Evolutionary conservation across 371 early-diverging fungal species (phyloP).

Genomic region (Dentiscutata heterogama): DNA sequence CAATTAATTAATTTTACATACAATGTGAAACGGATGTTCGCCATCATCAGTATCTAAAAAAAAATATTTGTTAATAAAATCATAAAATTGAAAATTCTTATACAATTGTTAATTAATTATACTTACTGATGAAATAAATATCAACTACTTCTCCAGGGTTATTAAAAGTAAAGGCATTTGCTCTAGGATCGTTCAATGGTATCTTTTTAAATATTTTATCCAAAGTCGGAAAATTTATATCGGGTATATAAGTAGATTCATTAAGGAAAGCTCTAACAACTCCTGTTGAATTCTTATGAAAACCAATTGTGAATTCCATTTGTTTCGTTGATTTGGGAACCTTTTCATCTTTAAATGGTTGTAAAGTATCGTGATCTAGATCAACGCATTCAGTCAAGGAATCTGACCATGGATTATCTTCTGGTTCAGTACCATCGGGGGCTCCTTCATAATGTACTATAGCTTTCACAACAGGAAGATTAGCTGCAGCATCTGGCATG

Average conservation of each 20-base stretch:
- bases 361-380: slow-evolving; percentile 51
- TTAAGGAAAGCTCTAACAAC: slow-evolving; percentile 46
- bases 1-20: slow-evolving; percentile 45
- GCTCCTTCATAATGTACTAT: slow-evolving; percentile 56
- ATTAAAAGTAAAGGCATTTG: slow-evolving; percentile 45
- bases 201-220: slow-evolving; percentile 40
- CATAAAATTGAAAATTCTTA: slow-evolving; percentile 46
- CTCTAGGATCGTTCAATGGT: slow-evolving; percentile 32
- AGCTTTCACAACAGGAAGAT: slow-evolving; percentile 55
- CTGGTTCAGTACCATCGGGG: slow-evolving; percentile 47
- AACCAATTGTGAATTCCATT: slow-evolving; percentile 49
- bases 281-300: slow-evolving; percentile 48
- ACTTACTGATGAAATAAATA: slow-evolving; percentile 47
- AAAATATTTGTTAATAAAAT: slow-evolving; percentile 44
- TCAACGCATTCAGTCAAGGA: slow-evolving; percentile 51
- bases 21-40: slow-evolving; percentile 58
- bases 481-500: slow-evolving; percentile 49
- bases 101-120: slow-evolving; percentile 39
- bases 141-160: slow-evolving; percentile 47
- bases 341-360: slow-evolving; percentile 52
- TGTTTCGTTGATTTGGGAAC: slow-evolving; percentile 52
- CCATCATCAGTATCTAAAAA: slow-evolving; percentile 47
- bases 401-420: slow-evolving; percentile 52
- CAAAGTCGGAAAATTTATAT: slow-evolving; percentile 45
- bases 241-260: slow-evolving; percentile 45